Evolutionary conservation across 192 early-diverging fungal species (phyloP).

Genomic region (Tieghemiomyces parasiticus): DNA sequence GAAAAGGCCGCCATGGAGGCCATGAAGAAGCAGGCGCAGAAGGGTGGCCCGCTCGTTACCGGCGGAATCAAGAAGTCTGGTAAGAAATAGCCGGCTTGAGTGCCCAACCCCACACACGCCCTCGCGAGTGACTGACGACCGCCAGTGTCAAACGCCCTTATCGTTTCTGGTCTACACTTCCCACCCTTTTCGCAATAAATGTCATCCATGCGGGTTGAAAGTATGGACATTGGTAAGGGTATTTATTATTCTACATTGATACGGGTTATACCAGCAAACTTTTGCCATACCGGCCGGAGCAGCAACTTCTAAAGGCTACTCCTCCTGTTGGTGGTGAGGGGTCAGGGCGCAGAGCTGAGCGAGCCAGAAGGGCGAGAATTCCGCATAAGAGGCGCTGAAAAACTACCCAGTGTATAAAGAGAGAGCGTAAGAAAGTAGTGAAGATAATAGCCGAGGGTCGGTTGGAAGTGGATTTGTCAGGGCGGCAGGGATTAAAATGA

Average conservation of each 20-base stretch:
- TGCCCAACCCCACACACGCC: no score
- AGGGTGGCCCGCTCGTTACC: conserved; percentile 44
- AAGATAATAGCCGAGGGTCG: not conserved
- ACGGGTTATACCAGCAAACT: not conserved
- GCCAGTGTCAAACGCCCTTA: no score
- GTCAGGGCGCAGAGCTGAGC: not conserved
- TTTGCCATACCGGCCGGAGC: not conserved
- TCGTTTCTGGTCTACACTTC: no score
- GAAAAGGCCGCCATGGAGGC: conserved; percentile 63
- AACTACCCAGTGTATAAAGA: not conserved
- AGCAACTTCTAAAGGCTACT: not conserved
- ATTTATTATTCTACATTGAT: not conserved
- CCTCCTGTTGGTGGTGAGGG: not conserved
- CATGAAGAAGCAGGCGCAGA: conserved; percentile 46
- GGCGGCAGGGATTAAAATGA: not conserved
- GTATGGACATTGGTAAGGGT: not conserved
- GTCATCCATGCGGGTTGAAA: no score
- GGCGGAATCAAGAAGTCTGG: conserved; percentile 68
- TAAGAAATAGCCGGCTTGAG: conserved; percentile 61
- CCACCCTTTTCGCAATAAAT: no score
- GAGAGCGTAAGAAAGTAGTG: not conserved
- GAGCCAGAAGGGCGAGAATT: not conserved
- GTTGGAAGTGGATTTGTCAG: not conserved
- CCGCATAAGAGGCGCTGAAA: not conserved
- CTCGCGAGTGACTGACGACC: no score